Evolutionary conservation across 164 flowering plant species (phyloP), one percentile per base, ranked within the genome.

Genomic region (Tetrastigma voinierianum): DNA sequence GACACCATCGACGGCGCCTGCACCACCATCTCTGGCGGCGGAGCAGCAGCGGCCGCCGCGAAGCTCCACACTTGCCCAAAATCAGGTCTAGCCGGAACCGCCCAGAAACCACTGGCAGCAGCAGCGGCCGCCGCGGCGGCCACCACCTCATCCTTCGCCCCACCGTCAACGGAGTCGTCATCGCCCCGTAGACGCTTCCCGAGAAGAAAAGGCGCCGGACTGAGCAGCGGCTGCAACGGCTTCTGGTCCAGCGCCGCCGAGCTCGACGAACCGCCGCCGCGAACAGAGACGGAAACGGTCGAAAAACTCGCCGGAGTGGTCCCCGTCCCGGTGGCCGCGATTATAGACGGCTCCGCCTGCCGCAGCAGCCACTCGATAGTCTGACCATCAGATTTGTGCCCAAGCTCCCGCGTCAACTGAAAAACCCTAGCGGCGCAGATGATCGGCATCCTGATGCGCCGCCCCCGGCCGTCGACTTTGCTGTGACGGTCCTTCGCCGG

Each of bases 361-460:
- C 96, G 89, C 62, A 91, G 89, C 9, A 90, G 90, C 93, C 96
- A 89, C 85, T 91, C 97, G 65, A 91, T 91, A 15, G 97, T 91
- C 72, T 91, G 93, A 9, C 96, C 97, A 68, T 91, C 96, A 57
- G 96, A 91, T 68, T 89, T 91, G 78, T 89, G 93, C 21, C 97
- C 95, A 3, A 91, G 81, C 74, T 87, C 93, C 0, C 93, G 84
- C 2, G 96, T 87, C 46, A 91, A 84, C 83, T 91, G 97, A 70
- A 89, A 89, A 2, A 87, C 97, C 8, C 95, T 76, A 0, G 97
- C 93, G 8, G 97, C 94, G 74, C 97, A 91, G 9, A 91, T 86
- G 69, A 91, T 91, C 23, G 97, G 97, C 97, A 91, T 91, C 56
- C 97, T 84, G 59, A 91, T 91, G 51, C 97, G 80, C 24, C 95